Base-by-base conservation (phyloP, 2,329 filamentous ascomycete genomes). In the Lecanosticta acicola region DNA sequence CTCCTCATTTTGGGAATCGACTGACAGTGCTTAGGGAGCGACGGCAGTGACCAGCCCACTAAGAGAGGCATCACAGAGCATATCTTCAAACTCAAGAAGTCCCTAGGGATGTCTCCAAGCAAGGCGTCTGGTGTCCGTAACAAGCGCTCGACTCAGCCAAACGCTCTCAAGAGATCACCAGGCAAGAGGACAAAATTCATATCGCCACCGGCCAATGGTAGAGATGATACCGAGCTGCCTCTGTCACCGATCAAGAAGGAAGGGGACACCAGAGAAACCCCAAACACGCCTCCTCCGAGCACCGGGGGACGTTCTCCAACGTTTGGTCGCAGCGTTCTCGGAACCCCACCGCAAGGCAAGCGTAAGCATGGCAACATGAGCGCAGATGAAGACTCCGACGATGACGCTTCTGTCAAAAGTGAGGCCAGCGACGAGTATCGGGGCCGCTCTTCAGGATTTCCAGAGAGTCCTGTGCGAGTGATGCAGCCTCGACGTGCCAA, bases 1-100 rank as follows among this genome's bases (percentile, higher is more conserved):
- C 3, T n/a, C 4, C 35, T 10, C 33, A 18, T 37, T 37, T 19
- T 34, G 5, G 13, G 17, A 34, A 5, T n/a, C 8, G 16, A 19
- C 18, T 37, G 9, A 36, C 40, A 24, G 17, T 19, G 21, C 17
- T 19, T 13, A 5, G 18, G 18, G 29, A 35, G 11, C 4, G 19
- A 19, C 17, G 35, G 35, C 14, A 13, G 29, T 14, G 17, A 18
- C 3, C 36, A 40, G 29, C 43, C 43, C 5, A 45, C 43, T 5
- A 17, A 39, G n/a, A 8, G 43, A 16, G 43, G 36, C 8, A 45
- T 45, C 10, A 29, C 24, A 4, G 36, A 45, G 29, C 43, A 45
- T 19, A 45, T 45, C 17, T 17, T 16, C 5, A 45, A 40, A 32
- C 43, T 45, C 24, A 45, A 45, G 36, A 45, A 45, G 37, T 7